Conservation (phyloP, 257 asterid species). For the Cinchona pubescens region DNA sequence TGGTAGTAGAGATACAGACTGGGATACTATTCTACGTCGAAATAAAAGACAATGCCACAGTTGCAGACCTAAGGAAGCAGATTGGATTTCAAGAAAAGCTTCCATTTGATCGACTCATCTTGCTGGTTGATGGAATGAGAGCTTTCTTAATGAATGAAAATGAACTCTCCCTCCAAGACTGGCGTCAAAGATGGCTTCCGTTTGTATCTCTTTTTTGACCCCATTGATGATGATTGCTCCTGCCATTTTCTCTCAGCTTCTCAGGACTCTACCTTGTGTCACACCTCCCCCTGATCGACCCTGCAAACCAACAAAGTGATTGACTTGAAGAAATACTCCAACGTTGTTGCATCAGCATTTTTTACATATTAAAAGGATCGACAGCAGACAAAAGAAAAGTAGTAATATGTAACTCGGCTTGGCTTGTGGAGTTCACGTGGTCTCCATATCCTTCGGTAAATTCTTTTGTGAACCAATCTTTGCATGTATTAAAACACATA, state of each 20-base stretch:
- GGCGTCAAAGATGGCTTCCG: slow-evolving; percentile 67
- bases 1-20: slow-evolving; percentile 54
- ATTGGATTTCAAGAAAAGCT: slow-evolving; percentile 58
- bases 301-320: slow-evolving; percentile 1
- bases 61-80: slow-evolving; percentile 48
- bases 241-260: slow-evolving; percentile 18
- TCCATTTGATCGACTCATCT: slow-evolving; percentile 46
- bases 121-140: slow-evolving; percentile 34
- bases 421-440: too few species aligned
- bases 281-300: slow-evolving; percentile 8
- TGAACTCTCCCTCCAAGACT: slow-evolving; percentile 37
- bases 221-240: slow-evolving; percentile 17
- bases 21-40: slow-evolving; percentile 49
- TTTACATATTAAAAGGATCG: too few species aligned
- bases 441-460: too few species aligned
- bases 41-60: slow-evolving; percentile 42
- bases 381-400: too few species aligned
- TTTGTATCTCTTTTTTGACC: slow-evolving; percentile 47
- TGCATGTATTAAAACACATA: too few species aligned
- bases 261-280: slow-evolving; percentile 19
- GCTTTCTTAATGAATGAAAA: slow-evolving; percentile 29
- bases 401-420: too few species aligned
- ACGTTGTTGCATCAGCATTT: not conserved
- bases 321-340: not conserved
- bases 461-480: too few species aligned